Conservation (phyloP, 768 basidiomycete genomes). For the Botryobasidium botryosum region DNA sequence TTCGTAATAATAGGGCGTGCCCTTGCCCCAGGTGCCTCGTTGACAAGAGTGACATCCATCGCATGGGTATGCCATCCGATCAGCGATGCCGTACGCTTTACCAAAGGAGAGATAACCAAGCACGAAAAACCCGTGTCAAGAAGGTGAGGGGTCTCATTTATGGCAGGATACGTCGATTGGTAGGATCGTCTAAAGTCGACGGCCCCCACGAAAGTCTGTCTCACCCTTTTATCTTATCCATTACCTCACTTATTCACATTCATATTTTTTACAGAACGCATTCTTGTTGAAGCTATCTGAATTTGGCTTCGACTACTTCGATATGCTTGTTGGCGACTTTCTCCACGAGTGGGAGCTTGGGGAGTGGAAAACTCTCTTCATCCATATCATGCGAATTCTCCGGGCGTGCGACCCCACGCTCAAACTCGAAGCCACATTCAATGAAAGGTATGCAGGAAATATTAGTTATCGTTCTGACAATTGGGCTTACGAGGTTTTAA, state of each 20-base stretch:
- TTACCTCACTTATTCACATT: neutral
- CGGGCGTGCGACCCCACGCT: too few relatives aligned
- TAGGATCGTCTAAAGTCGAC: neutral
- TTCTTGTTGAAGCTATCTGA: conserved; percentile 16
- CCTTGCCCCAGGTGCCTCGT: conserved; percentile 27
- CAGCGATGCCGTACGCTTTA: too few relatives aligned
- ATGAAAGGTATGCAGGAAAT: neutral
- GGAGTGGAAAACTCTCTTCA: conserved; percentile 23
- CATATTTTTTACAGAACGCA: conserved; percentile 22
- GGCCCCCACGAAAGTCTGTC: conserved; percentile 7
- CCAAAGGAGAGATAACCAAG: too few relatives aligned
- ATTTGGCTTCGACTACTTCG: conserved; percentile 17
- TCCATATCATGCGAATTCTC: conserved; percentile 20
- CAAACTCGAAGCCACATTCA: neutral
- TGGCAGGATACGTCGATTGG: neutral
- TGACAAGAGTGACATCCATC: conserved; percentile 17
- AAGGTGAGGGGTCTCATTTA: conserved; percentile 5
- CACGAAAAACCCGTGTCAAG: neutral
- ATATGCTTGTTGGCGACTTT: conserved; percentile 21
- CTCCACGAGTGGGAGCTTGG: conserved; percentile 29
- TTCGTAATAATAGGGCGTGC: conserved; percentile 24
- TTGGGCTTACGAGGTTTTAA: too few relatives aligned
- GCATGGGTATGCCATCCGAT: conserved; percentile 18
- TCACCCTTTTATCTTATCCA: neutral
- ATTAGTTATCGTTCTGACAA: neutral